Evolutionary conservation across 352 stramenopile genomes (phyloP).

Genomic region (Pythium graminicola): DNA sequence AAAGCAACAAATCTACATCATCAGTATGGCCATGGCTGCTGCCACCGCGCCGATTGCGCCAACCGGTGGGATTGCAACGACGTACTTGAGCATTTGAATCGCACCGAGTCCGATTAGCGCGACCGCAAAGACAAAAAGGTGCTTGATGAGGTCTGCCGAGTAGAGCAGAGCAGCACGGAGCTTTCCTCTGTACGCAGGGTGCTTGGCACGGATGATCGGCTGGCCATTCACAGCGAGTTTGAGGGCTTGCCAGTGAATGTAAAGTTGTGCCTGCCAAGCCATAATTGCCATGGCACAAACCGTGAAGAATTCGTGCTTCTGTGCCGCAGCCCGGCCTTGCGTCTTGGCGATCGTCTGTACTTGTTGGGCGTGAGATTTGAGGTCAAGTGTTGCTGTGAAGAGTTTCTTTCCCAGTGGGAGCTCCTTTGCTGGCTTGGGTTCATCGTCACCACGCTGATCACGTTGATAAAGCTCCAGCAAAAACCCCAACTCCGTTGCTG

Average conservation of each 20-base stretch:
- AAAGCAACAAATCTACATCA: neutral
- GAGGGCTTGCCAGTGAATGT: conserved; percentile 22
- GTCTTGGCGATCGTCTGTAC: conserved; percentile 3
- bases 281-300: conserved; percentile 19
- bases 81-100: conserved; percentile 11
- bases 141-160: conserved; percentile 18
- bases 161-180: conserved; percentile 8
- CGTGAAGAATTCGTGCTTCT: conserved; percentile 13
- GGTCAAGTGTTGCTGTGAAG: conserved; percentile 18
- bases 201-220: conserved; percentile 6
- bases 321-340: neutral
- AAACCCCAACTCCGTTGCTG: conserved; percentile 7
- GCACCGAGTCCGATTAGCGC: conserved; percentile 10
- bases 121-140: conserved; percentile 19
- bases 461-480: conserved; percentile 18
- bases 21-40: neutral
- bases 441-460: neutral
- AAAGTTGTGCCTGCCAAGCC: conserved; percentile 22
- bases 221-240: conserved; percentile 18
- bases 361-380: neutral
- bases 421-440: conserved; percentile 12
- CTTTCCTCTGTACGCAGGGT: conserved; percentile 21
- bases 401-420: conserved; percentile 17
- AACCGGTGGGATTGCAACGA: conserved; percentile 2
- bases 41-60: neutral